phyloP scores from a whole-genome alignment of 768 basidiomycete species.

The Termitomyces sp. region DNA sequence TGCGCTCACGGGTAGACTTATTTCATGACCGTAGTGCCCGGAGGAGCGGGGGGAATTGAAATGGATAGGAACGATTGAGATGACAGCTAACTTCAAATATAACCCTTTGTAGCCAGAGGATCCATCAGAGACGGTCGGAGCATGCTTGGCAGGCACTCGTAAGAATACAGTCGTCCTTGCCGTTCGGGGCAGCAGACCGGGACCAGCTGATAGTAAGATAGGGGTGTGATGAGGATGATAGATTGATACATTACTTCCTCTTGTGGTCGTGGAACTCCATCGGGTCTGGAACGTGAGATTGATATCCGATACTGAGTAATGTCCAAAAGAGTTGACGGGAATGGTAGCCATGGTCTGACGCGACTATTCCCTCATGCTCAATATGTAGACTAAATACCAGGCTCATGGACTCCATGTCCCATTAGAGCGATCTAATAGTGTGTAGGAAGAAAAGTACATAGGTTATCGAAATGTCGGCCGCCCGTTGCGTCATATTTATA shows the following conservation, averaged over 20 bases:
- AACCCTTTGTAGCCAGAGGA: neutral
- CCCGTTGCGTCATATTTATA: too few relatives aligned
- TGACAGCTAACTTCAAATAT: too few relatives aligned
- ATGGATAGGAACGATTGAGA: neutral
- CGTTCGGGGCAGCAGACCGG: neutral
- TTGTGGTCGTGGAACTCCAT: conserved; percentile 1
- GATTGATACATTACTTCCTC: neutral
- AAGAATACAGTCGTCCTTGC: neutral
- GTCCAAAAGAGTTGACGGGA: neutral
- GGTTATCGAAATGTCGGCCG: too few relatives aligned
- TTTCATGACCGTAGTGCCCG: neutral
- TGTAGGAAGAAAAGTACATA: too few relatives aligned
- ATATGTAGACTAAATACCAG: too few relatives aligned
- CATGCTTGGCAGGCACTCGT: neutral
- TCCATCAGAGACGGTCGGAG: conserved; percentile 3
- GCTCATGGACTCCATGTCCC: too few relatives aligned
- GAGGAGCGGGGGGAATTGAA: too few relatives aligned
- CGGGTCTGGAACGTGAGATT: neutral
- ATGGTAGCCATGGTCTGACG: too few relatives aligned
- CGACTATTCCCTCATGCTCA: too few relatives aligned
- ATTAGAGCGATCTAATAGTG: too few relatives aligned
- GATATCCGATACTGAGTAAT: neutral
- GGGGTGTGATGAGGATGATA: neutral
- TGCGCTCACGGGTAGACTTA: neutral
- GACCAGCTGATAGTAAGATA: neutral